Percentiles rank a stretch among this genome's conserved stretches.
phyloP scores from a whole-genome alignment of 345 rosid genomes.

The Syzygium oleosum region DNA sequence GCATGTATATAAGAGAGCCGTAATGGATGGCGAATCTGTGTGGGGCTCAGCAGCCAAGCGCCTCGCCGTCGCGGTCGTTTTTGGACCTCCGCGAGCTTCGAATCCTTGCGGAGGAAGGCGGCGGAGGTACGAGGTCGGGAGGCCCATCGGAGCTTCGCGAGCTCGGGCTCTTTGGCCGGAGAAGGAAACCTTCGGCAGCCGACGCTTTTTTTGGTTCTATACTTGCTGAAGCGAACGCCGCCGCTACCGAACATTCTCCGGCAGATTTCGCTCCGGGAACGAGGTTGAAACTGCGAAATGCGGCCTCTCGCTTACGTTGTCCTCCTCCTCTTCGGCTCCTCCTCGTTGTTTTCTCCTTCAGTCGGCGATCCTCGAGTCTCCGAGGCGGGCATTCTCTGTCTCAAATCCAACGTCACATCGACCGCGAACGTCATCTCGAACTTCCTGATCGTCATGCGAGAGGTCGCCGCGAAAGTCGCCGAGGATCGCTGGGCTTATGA shows the following conservation, averaged over 20 bases:
- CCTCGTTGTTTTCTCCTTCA: neutral
- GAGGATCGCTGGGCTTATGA: slow-evolving; percentile 23
- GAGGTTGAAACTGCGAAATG: neutral
- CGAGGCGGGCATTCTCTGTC: slow-evolving; percentile 31
- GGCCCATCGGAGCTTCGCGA: neutral
- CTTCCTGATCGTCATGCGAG: slow-evolving; percentile 39
- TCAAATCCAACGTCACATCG: neutral
- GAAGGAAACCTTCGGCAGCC: neutral
- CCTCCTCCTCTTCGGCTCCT: neutral
- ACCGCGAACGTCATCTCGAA: slow-evolving; percentile 15
- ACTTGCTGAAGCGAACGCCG: too few species aligned
- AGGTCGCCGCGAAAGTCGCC: slow-evolving; percentile 13
- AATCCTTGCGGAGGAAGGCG: neutral
- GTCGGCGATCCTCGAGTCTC: slow-evolving; percentile 32
- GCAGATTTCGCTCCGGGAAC: neutral
- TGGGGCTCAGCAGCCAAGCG: neutral
- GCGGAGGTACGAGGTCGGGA: neutral
- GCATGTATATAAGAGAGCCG: neutral
- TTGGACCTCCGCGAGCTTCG: neutral
- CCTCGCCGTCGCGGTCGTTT: neutral
- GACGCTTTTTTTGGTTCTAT: neutral
- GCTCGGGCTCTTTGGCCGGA: neutral
- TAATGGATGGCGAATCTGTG: neutral
- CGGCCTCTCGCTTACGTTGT: neutral
- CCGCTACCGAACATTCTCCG: neutral